Base-by-base conservation (phyloP, 1,139 yeast genomes). In the Candida tropicalis region DNA sequence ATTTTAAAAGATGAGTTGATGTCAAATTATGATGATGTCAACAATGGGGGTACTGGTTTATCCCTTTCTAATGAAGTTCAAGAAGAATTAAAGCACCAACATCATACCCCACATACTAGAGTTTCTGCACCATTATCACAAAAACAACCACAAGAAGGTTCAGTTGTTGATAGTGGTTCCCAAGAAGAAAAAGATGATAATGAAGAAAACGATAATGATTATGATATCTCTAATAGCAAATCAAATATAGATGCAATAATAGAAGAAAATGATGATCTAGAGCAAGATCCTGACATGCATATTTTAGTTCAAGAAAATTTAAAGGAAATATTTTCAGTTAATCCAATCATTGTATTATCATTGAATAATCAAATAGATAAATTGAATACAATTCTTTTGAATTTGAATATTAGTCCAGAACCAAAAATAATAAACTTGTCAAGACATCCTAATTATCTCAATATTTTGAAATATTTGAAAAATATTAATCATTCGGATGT, bases 371-470 rank as follows among this genome's bases (percentile, higher is more conserved):
- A 23, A 12, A 38, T 29, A 12, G 55, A 53, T 20, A 42, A 50
- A 40, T 56, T 62, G 17, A 53, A 51, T 38, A 56, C 58, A 22
- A 58, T 60, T 9, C 49, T 66, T 23, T 45, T 53, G 13, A 53
- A 51, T 20, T 46, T 65, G 13, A 54, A 54, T 43, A 62, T 67
- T 23, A 58, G 55, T n/a, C 73, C 73, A 0, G 69, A 66, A 45
- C 64, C 70, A 13, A 58, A 59, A 41, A 49, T 58, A 3, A 63
- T 66, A 4, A 56, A 64, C 41, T 55, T 67, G 40, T 54, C 52
- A 13, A 65, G 60, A 43, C 73, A 67, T 46, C 73, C 73, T 13
- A 60, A 65, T 43, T 58, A 58, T 43, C 38, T 50, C 3, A 53
- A 55, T 18, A 59, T 67, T 20, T 46, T 60, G 35, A 48, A 49